Base-by-base conservation (phyloP, 208 protist genomes). In the Trypanosoma rangeli region DNA sequence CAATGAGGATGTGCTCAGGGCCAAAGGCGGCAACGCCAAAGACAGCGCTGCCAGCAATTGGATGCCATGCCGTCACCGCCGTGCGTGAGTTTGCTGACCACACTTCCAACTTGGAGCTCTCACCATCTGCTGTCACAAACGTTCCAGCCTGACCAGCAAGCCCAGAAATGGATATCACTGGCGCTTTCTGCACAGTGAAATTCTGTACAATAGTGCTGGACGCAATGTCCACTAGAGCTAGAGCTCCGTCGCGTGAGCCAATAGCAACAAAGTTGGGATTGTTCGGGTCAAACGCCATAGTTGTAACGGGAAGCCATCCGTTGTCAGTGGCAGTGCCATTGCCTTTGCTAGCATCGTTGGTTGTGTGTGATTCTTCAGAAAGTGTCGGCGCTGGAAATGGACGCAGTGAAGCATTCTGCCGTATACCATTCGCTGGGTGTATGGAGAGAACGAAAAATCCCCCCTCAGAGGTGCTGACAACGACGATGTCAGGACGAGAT, bases 391-490 rank as follows among this genome's bases (percentile, higher is more conserved):
- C 60, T 5, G 84, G 74, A 70, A 96, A 94, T 2, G 91, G 86
- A 53, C 66, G 71, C 24, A 94, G 62, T 20, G 78, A 73, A 42
- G 72, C 71, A 10, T 64, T 87, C 13, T 76, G 73, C 18, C 65
- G 80, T 60, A 96, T 70, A 0, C 91, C 91, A 20, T 80, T 86
- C 42, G 81, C 68, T 22, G 86, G 83, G 74, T 87, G 92, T 29
- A 96, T 75, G 26, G 66, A 86, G 44, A 91, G 35, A 22, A 94
- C 53, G 58, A 62, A 82, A 29, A 94, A 68, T 26, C 76, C 76
- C 26, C 91, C 91, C 39, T 94, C 88, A 20, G 79, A 71, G 4
- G 91, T 96, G 58, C 88, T 86, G 37, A 80, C 85, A 28, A 84
- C 91, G n/a, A 94, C 82, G 44, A 64, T 67, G 39, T 96, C 91